These are phyloP conservation scores for Alternaria atra DNA, from an alignment of 2,329 filamentous ascomycete species.

Conservation along the genomic window DNA sequence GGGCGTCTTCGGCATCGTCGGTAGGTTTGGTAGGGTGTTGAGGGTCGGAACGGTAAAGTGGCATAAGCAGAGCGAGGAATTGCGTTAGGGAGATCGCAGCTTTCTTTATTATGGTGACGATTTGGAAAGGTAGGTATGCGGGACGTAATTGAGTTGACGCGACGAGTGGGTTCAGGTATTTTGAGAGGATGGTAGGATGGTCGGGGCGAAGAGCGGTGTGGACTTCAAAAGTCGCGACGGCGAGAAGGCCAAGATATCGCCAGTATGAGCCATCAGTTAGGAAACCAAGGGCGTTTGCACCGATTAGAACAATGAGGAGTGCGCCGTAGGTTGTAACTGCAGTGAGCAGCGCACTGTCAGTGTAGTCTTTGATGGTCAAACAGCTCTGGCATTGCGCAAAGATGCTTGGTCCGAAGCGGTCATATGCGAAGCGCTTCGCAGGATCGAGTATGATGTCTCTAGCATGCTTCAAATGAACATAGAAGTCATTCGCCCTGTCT, in stretches of 20 bases:
- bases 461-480: constrained; percentile 83
- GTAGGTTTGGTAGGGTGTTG: constrained; percentile 26
- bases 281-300: constrained; percentile 48
- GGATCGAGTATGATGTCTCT: constrained; percentile 89
- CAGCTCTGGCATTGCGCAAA: constrained; percentile 63
- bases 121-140: constrained; percentile 85
- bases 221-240: constrained; percentile 66
- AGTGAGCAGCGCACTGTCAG: constrained; percentile 68
- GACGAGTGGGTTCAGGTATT: constrained; percentile 60
- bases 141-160: constrained; percentile 57
- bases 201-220: constrained; percentile 64
- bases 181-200: constrained; percentile 55
- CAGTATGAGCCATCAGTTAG: constrained; percentile 52
- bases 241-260: constrained; percentile 62
- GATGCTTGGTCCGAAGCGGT: constrained; percentile 77
- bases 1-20: constrained; percentile 43
- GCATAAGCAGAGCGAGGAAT: constrained; percentile 47
- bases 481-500: constrained; percentile 61
- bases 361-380: constrained; percentile 75
- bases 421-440: constrained; percentile 80
- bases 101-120: constrained; percentile 77
- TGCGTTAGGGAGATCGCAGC: constrained; percentile 72
- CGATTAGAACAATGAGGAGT: constrained; percentile 39
- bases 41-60: constrained; percentile 45
- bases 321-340: constrained; percentile 38